Conservation (phyloP, 148 eudicot species). For the Bassia scoparia region DNA sequence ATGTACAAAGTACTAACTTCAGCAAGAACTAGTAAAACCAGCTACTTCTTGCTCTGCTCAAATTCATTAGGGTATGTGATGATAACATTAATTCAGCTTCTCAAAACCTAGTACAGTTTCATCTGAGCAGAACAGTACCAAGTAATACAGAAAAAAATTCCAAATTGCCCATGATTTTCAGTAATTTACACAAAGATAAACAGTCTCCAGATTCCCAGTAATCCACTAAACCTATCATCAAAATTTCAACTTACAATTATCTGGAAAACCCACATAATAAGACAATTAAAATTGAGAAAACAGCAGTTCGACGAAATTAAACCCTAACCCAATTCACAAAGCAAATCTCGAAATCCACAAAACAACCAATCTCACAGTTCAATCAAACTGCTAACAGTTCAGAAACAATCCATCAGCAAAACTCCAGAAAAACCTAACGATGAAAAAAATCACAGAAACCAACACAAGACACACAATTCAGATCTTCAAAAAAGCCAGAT, state of each 20-base stretch:
- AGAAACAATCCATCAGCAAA: slow-evolving; percentile 8
- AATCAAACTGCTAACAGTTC: not conserved
- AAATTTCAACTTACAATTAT: not conserved
- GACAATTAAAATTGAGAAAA: not conserved
- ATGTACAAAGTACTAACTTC: too few relatives aligned
- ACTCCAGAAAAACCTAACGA: slow-evolving; percentile 2
- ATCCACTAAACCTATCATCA: not conserved
- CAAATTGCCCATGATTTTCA: too few relatives aligned
- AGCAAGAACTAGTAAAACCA: not conserved
- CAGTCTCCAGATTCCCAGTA: not conserved
- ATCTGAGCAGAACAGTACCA: too few relatives aligned
- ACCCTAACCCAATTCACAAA: slow-evolving; percentile 3
- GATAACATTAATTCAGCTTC: not conserved
- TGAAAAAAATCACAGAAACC: not conserved
- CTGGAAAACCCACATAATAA: not conserved
- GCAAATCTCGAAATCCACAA: not conserved
- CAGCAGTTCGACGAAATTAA: slow-evolving; percentile 1
- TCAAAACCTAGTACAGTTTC: not conserved
- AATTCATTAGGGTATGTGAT: not conserved
- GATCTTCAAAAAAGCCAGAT: not conserved
- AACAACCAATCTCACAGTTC: not conserved
- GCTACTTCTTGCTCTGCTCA: not conserved
- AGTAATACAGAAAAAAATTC: not conserved
- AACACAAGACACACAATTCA: not conserved
- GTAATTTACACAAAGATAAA: not conserved